phyloP scores from a whole-genome alignment of 257 asterid genomes.

The Knoxia roxburghii region DNA sequence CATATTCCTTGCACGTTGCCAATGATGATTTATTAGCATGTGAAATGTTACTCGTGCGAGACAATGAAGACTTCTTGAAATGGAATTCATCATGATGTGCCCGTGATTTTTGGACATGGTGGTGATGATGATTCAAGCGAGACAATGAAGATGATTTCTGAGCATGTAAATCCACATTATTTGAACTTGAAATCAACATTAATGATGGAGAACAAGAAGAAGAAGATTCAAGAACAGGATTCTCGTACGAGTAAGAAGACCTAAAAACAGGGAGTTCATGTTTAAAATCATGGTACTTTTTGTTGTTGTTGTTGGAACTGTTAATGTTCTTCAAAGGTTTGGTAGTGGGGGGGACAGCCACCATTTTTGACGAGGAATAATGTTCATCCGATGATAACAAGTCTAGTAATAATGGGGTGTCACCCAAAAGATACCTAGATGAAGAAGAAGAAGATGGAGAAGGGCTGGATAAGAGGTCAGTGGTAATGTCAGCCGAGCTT shows the following conservation, averaged over 20 bases:
- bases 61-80: constrained; percentile 16
- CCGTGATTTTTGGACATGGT: not conserved
- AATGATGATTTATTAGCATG: not conserved
- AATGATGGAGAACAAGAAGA: not conserved
- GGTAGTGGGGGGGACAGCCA: constrained; percentile 13
- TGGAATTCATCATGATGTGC: not conserved
- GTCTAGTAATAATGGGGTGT: constrained; percentile 37
- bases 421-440: constrained; percentile 35
- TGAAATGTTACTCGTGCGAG: not conserved
- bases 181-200: constrained; percentile 15
- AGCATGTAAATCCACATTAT: constrained; percentile 4
- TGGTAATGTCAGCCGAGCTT: constrained; percentile 65
- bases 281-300: constrained; percentile 21
- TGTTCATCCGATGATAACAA: not conserved
- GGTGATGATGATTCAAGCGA: constrained; percentile 13
- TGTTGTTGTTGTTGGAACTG: too few species aligned
- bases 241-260: constrained; percentile 41
- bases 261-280: constrained; percentile 24
- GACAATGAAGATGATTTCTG: constrained; percentile 22
- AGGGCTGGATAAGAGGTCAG: constrained; percentile 26
- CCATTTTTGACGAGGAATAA: constrained; percentile 14
- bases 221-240: constrained; percentile 32
- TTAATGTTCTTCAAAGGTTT: constrained; percentile 8
- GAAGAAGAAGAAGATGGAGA: constrained; percentile 33
- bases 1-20: constrained; percentile 8